Evolutionary conservation across 805 yeast genomes (phyloP), one percentile per base, ranked within the genome.

Genomic region (Metschnikowia corniflorae): DNA sequence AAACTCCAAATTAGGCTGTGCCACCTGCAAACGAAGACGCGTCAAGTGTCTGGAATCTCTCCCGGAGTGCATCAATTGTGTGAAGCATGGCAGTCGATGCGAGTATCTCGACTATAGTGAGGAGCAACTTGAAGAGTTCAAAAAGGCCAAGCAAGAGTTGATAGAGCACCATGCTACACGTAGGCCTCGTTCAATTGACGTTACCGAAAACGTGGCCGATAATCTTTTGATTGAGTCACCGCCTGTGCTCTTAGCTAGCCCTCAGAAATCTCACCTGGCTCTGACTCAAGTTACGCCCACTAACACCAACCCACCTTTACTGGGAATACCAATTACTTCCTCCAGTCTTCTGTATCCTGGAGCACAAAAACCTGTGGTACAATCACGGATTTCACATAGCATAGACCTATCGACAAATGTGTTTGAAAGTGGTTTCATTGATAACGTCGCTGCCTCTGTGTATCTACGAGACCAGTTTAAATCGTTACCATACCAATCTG

Each of bases 21-120:
- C 48, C 30, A 47, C 50, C 7, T 47, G 51, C 47, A 47, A 47
- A 36, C 37, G 47, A 21, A 38, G 51, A 18, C 29, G 51, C 13
- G 50, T 47, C 32, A 47, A 47, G 24, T 47, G 51, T 29, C 47
- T 58, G 17, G 71, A 66, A 36, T 64, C 65, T 27, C 49, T 66
- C 17, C 72, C 72, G 2, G 50, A 54, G 31, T 66, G 72, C 39
- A 29, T 47, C 35, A 66, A 66, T 44, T 66, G 72, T 49, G 45
- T 63, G 33, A 66, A 66, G 38, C 71, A 66, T 44, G 57, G 61
- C 35, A 61, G 57, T 4, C 55, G 51, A 34, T 66, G 72, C 51
- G 70, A 65, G 5, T 66, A 66, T 43, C 51, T 63, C 25, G 63
- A 60, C 38, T 63, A 56, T 42, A 40, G 61, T 5, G 55, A 50